Base-by-base conservation (phyloP, 2,329 filamentous ascomycete species). In the Raffaelea deltoideospora region DNA sequence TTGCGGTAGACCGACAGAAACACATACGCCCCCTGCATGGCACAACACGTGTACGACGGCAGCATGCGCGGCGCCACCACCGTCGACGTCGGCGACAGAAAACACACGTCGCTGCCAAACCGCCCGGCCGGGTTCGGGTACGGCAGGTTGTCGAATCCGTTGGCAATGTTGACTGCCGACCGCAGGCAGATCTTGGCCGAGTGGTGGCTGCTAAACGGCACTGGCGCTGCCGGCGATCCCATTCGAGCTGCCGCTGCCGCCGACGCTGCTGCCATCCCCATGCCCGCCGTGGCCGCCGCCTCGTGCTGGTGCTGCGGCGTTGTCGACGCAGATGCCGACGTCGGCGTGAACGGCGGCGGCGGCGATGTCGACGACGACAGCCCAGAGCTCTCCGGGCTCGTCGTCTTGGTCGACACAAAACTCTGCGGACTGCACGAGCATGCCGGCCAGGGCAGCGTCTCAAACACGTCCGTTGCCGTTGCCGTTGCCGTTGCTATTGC, bases 101-200 rank as follows among this genome's bases (percentile, higher is more conserved):
- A 58, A 30, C 47, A 52, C 4, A 44, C 21, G 13, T 52, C 46
- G 23, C 53, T 52, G n/a, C 49, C 50, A 5, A 50, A 44, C 39
- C 53, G 50, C 17, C 55, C 47, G 19, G 49, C 58, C 45, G 60
- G 55, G 36, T 59, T 59, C 13, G 65, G 64, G 37, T 61, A 65
- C 1, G 65, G 63, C 24, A 69, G 46, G 10, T 53, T 50, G 42
- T 61, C 55, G 35, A 67, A 67, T 11, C 58, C 57, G 35, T 53
- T 47, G 2, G 64, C 59, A 37, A 69, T 67, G 41, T 56, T 61
- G 31, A 68, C 53, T 3, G 64, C 63, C 8, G 64, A 59, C 33
- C 59, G 61, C 23, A 68, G 52, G 45, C 64, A 67, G 40, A 67
- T 57, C 44, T 63, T 63, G 18, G 64, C 58, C 13, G 64, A 67